A percentile compares a stretch with the other conserved stretches of the same genome.
phyloP scores from a whole-genome alignment of 768 basidiomycete genomes.

The Rossbeevera mucosa region DNA sequence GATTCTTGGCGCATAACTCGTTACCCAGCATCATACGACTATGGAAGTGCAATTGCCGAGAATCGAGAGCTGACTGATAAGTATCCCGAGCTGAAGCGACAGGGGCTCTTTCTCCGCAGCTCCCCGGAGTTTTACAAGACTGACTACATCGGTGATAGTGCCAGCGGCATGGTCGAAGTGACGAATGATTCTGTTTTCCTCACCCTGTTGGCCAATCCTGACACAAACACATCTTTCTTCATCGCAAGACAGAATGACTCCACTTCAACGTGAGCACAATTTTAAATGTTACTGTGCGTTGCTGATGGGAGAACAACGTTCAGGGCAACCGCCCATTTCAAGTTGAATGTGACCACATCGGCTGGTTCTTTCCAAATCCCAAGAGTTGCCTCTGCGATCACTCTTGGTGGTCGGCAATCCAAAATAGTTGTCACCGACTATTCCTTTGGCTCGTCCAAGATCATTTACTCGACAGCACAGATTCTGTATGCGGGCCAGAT shows the following conservation, averaged over 20 bases:
- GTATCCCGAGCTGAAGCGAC: conserved; percentile 72
- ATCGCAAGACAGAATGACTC: conserved; percentile 65
- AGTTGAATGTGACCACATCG: conserved; percentile 53
- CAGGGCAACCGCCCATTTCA: conserved; percentile 45
- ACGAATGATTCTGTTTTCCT: conserved; percentile 50
- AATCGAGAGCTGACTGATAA: conserved; percentile 62
- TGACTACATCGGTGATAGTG: conserved; percentile 62
- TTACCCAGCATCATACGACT: conserved; percentile 63
- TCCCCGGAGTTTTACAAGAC: conserved; percentile 80
- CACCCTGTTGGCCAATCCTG: conserved; percentile 64
- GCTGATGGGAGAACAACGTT: not conserved
- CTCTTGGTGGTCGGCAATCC: conserved; percentile 65
- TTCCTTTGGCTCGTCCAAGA: conserved; percentile 57
- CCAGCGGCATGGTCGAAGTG: conserved; percentile 41
- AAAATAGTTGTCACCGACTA: conserved; percentile 73
- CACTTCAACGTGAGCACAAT: conserved; percentile 52
- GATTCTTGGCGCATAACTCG: not conserved
- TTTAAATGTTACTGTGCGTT: not conserved
- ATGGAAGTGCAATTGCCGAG: conserved; percentile 69
- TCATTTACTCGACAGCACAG: conserved; percentile 69
- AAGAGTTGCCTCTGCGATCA: conserved; percentile 45
- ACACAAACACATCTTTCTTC: conserved; percentile 62
- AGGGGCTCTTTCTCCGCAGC: conserved; percentile 74
- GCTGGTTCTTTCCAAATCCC: conserved; percentile 54
- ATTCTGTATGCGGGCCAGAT: conserved; percentile 65